phyloP scores from a whole-genome alignment of 805 yeast species.

The Wickerhamiella parazyma region DNA sequence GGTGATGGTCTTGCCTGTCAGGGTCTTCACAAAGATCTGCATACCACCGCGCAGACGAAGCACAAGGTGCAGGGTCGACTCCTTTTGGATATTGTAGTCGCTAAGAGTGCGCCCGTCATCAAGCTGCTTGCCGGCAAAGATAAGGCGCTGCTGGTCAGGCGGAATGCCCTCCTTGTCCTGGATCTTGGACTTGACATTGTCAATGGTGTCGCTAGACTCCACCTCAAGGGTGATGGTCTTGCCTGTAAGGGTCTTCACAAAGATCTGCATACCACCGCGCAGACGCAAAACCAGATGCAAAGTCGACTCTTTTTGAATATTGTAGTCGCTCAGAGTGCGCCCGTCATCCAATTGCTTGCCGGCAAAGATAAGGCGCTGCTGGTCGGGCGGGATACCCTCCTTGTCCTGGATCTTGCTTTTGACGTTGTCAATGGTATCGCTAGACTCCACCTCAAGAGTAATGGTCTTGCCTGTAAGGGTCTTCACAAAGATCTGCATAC shows the following conservation, averaged over 20 bases:
- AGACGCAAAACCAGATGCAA: conserved; percentile 72
- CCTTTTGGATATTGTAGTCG: conserved; percentile 91
- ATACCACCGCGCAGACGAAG: conserved; percentile 76
- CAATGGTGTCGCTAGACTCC: conserved; percentile 88
- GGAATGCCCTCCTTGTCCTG: conserved; percentile 95
- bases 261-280: conserved; percentile 79
- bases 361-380: conserved; percentile 87
- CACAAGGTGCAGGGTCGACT: conserved; percentile 71
- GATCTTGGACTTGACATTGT: conserved; percentile 84
- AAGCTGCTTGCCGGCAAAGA: conserved; percentile 90
- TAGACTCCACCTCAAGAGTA: conserved; percentile 81
- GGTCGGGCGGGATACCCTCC: conserved; percentile 96
- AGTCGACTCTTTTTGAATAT: conserved; percentile 89
- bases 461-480: conserved; percentile 84
- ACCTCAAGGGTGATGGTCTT: conserved; percentile 81
- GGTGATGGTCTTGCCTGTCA: conserved; percentile 84
- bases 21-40: conserved; percentile 71
- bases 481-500: conserved; percentile 87
- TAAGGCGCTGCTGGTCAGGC: conserved; percentile 90
- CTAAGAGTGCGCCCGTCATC: conserved; percentile 90
- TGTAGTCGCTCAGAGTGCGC: conserved; percentile 86
- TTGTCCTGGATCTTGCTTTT: conserved; percentile 92
- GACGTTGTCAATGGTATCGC: conserved; percentile 91
- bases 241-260: conserved; percentile 98
- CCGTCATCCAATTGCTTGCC: conserved; percentile 96